These are phyloP conservation scores for Elsinoe necatrix DNA, from an alignment of 2,329 filamentous ascomycete genomes.

Conservation along the genomic window DNA sequence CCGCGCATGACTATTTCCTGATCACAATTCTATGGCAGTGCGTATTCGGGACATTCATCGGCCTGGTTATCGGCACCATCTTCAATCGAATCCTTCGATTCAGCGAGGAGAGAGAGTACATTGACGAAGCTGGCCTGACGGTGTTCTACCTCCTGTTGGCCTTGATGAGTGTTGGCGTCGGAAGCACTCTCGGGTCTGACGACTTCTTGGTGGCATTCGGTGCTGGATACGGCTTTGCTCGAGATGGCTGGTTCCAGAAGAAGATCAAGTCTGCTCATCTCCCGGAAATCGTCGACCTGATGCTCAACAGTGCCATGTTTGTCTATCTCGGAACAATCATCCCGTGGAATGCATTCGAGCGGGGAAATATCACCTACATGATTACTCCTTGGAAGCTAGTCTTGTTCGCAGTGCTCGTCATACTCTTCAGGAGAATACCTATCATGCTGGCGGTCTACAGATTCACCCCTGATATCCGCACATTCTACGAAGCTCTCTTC, in stretches of 20 bases:
- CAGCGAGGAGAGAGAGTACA: slow-evolving; percentile 37
- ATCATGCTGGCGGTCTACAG: slow-evolving; percentile 42
- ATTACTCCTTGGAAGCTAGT: slow-evolving; percentile 36
- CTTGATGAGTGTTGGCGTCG: slow-evolving; percentile 44
- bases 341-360: slow-evolving; percentile 41
- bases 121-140: slow-evolving; percentile 43
- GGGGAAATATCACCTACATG: slow-evolving; percentile 32
- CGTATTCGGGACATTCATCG: slow-evolving; percentile 39
- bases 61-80: slow-evolving; percentile 39
- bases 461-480: slow-evolving; percentile 42
- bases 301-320: slow-evolving; percentile 49
- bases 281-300: slow-evolving; percentile 45
- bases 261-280: slow-evolving; percentile 40
- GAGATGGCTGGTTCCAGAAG: slow-evolving; percentile 46
- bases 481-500: slow-evolving; percentile 46
- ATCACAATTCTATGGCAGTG: slow-evolving; percentile 50
- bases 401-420: slow-evolving; percentile 41
- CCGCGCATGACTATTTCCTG: slow-evolving; percentile 45
- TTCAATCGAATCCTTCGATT: slow-evolving; percentile 44
- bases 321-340: slow-evolving; percentile 50
- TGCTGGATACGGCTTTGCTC: slow-evolving; percentile 47
- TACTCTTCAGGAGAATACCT: slow-evolving; percentile 46
- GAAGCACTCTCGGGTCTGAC: slow-evolving; percentile 44
- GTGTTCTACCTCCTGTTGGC: slow-evolving; percentile 50
- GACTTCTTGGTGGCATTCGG: slow-evolving; percentile 51